phyloP scores from a whole-genome alignment of 495 filamentous ascomycete genomes.

The Lepraria neglecta region DNA sequence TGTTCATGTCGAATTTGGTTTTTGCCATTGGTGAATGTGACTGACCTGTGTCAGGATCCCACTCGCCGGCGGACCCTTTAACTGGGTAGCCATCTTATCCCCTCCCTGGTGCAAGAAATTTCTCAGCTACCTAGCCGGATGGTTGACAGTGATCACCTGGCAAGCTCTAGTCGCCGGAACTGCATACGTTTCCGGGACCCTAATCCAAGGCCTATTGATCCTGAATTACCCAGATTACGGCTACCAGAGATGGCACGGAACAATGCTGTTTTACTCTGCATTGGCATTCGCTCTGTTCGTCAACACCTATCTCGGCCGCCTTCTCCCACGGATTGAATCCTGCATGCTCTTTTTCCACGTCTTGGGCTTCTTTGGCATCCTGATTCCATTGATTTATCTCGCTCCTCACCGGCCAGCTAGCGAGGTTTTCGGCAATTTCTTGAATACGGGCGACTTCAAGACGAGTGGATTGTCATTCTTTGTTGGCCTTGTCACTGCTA shows the following conservation, averaged over 20 bases:
- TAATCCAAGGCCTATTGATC: conserved; percentile 40
- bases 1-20: neutral
- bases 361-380: conserved; percentile 45
- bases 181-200: conserved; percentile 36
- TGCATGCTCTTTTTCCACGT: conserved; percentile 46
- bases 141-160: conserved; percentile 43
- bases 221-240: conserved; percentile 36
- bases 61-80: conserved; percentile 12
- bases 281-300: conserved; percentile 35
- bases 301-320: conserved; percentile 37
- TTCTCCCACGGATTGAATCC: conserved; percentile 41
- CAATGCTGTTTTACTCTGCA: conserved; percentile 39
- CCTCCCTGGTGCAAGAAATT: conserved; percentile 35
- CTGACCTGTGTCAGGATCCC: conserved; percentile 7
- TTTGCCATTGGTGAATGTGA: too few relatives aligned
- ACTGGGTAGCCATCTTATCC: conserved; percentile 33
- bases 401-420: conserved; percentile 37
- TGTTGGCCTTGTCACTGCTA: conserved; percentile 37
- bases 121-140: conserved; percentile 42
- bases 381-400: conserved; percentile 44
- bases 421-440: conserved; percentile 43
- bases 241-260: conserved; percentile 38
- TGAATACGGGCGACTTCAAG: conserved; percentile 41
- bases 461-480: conserved; percentile 40
- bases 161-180: conserved; percentile 36